phyloP scores from a whole-genome alignment of 495 filamentous ascomycete species.

The Patellaria atrata region DNA sequence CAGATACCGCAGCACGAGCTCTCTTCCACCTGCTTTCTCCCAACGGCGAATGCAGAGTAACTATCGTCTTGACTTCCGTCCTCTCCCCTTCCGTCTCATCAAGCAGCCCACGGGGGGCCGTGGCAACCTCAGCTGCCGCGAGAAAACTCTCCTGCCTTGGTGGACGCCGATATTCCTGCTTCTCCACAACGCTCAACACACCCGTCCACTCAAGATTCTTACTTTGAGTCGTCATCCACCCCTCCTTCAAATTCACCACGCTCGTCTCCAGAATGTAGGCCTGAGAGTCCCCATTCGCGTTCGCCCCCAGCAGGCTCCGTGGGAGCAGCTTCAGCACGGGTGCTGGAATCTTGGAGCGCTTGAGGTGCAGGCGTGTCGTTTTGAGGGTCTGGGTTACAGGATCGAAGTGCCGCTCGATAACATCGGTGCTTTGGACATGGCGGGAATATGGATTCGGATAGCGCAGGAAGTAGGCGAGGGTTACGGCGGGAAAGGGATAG shows the following conservation, averaged over 20 bases:
- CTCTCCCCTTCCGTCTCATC: slow-evolving; percentile 36
- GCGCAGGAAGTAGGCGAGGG: slow-evolving; percentile 95
- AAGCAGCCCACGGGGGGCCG: slow-evolving; percentile 16
- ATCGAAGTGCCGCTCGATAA: slow-evolving; percentile 77
- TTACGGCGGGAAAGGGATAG: slow-evolving; percentile 82
- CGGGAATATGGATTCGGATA: slow-evolving; percentile 95
- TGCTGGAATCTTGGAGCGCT: slow-evolving; percentile 78
- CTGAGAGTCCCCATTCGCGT: slow-evolving; percentile 49
- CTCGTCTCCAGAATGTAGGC: slow-evolving; percentile 88
- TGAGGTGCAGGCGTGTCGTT: slow-evolving; percentile 83
- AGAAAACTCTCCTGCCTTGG: too few species aligned
- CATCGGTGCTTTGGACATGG: slow-evolving; percentile 93
- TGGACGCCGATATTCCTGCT: slow-evolving; percentile 56
- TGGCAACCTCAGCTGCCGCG: too few species aligned
- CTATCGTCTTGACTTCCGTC: slow-evolving; percentile 70
- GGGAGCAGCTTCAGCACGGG: slow-evolving; percentile 72
- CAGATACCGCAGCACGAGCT: slow-evolving; percentile 30
- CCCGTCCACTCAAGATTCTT: slow-evolving; percentile 51
- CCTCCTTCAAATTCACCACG: slow-evolving; percentile 74
- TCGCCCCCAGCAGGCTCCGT: slow-evolving; percentile 53
- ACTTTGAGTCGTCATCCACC: slow-evolving; percentile 44
- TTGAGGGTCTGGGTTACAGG: slow-evolving; percentile 63
- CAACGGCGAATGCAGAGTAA: slow-evolving; percentile 72
- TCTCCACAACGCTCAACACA: slow-evolving; percentile 82
- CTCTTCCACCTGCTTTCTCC: slow-evolving; percentile 54